A percentile compares a stretch with the other conserved stretches of the same genome.
These are phyloP conservation scores for Apiospora pterosperma DNA, from an alignment of 2,329 filamentous ascomycete genomes.

Conservation along the genomic window DNA sequence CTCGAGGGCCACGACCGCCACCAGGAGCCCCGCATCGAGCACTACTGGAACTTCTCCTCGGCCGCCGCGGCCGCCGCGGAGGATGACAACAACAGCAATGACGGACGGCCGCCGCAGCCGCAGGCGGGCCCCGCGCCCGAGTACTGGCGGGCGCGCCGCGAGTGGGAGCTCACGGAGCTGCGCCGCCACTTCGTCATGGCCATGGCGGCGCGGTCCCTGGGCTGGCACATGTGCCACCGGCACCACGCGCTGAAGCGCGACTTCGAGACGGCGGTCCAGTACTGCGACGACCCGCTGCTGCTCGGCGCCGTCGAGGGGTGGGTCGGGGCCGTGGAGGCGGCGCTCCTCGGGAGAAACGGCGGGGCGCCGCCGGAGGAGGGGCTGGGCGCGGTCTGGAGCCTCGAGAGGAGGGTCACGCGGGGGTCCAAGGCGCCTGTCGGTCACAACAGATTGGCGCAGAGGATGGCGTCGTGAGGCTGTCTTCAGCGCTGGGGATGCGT, in stretches of 20 bases:
- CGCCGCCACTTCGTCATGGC: constrained; percentile 19
- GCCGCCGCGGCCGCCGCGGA: not conserved
- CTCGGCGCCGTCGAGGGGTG: constrained; percentile 19
- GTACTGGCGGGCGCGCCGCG: constrained; percentile 15
- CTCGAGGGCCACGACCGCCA: constrained; percentile 17
- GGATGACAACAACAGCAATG: too few relatives aligned
- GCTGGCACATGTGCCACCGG: constrained; percentile 17
- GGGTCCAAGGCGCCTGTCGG: not conserved
- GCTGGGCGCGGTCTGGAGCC: not conserved
- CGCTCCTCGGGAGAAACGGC: constrained; percentile 11
- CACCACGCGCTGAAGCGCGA: constrained; percentile 16
- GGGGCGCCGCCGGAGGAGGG: not conserved
- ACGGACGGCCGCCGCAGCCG: too few relatives aligned
- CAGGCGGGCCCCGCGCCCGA: constrained; percentile 2
- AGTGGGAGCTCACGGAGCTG: constrained; percentile 22
- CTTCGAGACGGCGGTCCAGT: constrained; percentile 26
- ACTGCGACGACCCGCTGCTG: constrained; percentile 23
- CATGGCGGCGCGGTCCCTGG: constrained; percentile 18
- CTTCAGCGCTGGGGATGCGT: not conserved
- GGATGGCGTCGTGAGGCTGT: not conserved
- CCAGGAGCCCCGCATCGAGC: constrained; percentile 9
- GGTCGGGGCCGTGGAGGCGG: constrained; percentile 16
- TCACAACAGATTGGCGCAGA: not conserved
- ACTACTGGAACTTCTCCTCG: constrained; percentile 7
- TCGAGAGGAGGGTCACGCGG: not conserved